Percentiles rank a stretch among this genome's conserved stretches.
These are phyloP conservation scores for Aspergillus saccharolyticus DNA, from an alignment of 495 filamentous ascomycete species.

Conservation along the genomic window DNA sequence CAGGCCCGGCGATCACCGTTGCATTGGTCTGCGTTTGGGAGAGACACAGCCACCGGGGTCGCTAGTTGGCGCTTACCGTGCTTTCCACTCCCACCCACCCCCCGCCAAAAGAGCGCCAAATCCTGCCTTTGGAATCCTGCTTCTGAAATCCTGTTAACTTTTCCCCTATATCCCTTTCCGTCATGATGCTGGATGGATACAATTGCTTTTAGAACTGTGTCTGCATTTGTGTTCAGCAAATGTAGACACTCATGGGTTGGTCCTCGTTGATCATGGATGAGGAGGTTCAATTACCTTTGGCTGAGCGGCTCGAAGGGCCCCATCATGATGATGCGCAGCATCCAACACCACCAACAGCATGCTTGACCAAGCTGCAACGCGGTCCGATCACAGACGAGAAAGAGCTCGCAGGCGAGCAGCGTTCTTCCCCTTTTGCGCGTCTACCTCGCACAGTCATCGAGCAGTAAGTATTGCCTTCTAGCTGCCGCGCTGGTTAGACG, in stretches of 20 bases:
- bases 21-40: constrained; percentile 3
- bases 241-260: constrained; percentile 16
- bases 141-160: not conserved
- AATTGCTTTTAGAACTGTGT: constrained; percentile 15
- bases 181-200: constrained; percentile 11
- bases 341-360: constrained; percentile 9
- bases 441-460: constrained; percentile 28
- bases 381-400: not conserved
- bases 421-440: constrained; percentile 19
- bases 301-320: constrained; percentile 14
- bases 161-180: constrained; percentile 1
- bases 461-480: constrained; percentile 18
- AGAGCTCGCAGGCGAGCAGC: constrained; percentile 7
- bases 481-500: not conserved
- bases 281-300: constrained; percentile 17
- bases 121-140: not conserved
- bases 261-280: constrained; percentile 25
- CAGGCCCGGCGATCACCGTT: constrained; percentile 12
- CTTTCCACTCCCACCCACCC: not conserved
- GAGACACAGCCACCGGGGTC: constrained; percentile 20
- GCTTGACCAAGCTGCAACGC: constrained; percentile 4
- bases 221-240: constrained; percentile 13
- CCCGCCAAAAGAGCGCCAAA: not conserved
- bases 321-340: constrained; percentile 5
- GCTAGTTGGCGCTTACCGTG: constrained; percentile 11